Base-by-base conservation (phyloP, 176 grass and related monocot species). In the Musa troglodytarum region DNA sequence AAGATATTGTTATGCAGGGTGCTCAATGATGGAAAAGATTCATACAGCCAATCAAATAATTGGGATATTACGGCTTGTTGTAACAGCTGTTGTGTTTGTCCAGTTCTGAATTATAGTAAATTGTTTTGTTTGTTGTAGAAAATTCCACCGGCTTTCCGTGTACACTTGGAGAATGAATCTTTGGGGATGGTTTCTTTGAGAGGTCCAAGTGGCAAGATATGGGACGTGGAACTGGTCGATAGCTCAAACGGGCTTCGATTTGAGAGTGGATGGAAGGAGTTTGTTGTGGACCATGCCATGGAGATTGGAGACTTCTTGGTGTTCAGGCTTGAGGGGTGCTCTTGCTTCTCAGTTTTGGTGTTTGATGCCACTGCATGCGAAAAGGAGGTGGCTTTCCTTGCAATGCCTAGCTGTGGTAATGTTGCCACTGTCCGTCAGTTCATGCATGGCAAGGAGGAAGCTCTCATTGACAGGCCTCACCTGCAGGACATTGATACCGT, bases 221-320 rank as follows among this genome's bases (percentile, higher is more conserved):
- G 92, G 92, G 11, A 49, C 74, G 84, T 52, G 64, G 62, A 79
- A 19, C 74, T 96, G n/a, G 65, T 79, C 23, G 78, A 79, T 53
- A 87, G 65, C 21, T 86, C 81, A 3, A 65, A 82, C 22, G 82
- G 75, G 2, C 59, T 85, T 9, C 77, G 5, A 22, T 91, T 98
- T 29, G 65, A 65, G 56, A 69, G 74, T 63, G 94, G 94, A 11
- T 98, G 94, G 94, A 87, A 84, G 34, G 77, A 85, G 53, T 98
- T 98, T 51, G 84, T 89, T 54, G 61, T 11, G 14, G 90, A 93
- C 29, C 90, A 98, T 65, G 87, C 84, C 1, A 28, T 98, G 9
- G 50, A 74, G 53, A 16, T 13, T 10, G 88, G 90, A 26, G 84
- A 93, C 67, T 81, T 94, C 54, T 71, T 99, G 69, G 76, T 93